These are phyloP conservation scores for Abrus precatorius DNA, from an alignment of 306 rosid genomes.

Conservation along the genomic window DNA sequence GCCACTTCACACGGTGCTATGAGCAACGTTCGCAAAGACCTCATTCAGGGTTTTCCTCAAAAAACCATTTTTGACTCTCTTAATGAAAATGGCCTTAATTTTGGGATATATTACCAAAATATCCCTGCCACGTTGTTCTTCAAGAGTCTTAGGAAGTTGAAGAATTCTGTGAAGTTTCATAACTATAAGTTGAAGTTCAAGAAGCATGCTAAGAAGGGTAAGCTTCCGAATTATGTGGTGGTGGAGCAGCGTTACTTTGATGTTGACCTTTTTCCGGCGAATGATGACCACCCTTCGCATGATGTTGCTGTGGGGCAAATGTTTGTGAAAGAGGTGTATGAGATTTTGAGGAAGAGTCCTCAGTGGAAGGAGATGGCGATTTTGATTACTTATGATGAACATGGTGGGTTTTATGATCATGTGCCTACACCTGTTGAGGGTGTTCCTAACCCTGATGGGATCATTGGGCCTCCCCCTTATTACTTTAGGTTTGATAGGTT, in stretches of 20 bases:
- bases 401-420: constrained; percentile 96
- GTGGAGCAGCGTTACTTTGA: constrained; percentile 94
- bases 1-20: constrained; percentile 95
- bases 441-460: constrained; percentile 93
- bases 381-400: constrained; percentile 90
- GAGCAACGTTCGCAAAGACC: constrained; percentile 86
- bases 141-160: constrained; percentile 71
- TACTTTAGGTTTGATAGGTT: constrained; percentile 83
- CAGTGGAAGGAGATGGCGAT: constrained; percentile 95
- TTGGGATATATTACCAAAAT: constrained; percentile 89
- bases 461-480: constrained; percentile 77
- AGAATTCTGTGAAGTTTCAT: constrained; percentile 64
- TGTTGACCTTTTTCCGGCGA: constrained; percentile 70
- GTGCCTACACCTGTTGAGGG: constrained; percentile 84
- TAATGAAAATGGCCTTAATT: constrained; percentile 67
- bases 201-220: constrained; percentile 72
- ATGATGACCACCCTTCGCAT: constrained; percentile 97
- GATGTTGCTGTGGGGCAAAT: constrained; percentile 88
- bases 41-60: constrained; percentile 87
- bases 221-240: constrained; percentile 87
- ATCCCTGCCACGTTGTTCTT: constrained; percentile 89
- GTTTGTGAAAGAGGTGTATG: constrained; percentile 93
- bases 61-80: constrained; percentile 84
- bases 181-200: constrained; percentile 69
- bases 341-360: constrained; percentile 81